Evolutionary conservation across 2,329 filamentous ascomycete species (phyloP).

Genomic region (Paecilomyces sp.): DNA sequence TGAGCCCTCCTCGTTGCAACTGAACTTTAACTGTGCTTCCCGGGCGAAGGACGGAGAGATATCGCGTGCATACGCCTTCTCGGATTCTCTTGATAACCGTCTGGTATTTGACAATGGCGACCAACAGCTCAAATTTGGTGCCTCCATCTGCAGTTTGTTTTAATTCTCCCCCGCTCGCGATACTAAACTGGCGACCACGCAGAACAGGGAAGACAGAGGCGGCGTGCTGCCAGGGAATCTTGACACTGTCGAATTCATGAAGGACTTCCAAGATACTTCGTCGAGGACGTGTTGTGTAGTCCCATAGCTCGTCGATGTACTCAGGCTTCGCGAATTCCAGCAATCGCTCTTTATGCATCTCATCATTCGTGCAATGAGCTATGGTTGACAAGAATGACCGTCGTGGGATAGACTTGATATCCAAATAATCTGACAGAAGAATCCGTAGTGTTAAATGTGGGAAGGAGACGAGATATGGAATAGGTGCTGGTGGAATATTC

Average conservation of each 20-base stretch:
- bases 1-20: slow-evolving; percentile 48
- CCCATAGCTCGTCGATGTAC: slow-evolving; percentile 84
- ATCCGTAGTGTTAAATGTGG: slow-evolving; percentile 58
- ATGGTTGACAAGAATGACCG: slow-evolving; percentile 78
- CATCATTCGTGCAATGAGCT: slow-evolving; percentile 64
- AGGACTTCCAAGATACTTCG: slow-evolving; percentile 89
- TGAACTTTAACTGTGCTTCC: slow-evolving; percentile 55
- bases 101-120: slow-evolving; percentile 85
- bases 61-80: slow-evolving; percentile 83
- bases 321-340: slow-evolving; percentile 74
- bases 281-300: slow-evolving; percentile 86
- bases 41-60: slow-evolving; percentile 59
- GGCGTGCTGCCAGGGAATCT: slow-evolving; percentile 67
- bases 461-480: slow-evolving; percentile 28
- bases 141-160: slow-evolving; percentile 28
- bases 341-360: slow-evolving; percentile 71
- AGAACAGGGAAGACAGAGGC: slow-evolving; percentile 72
- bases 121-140: slow-evolving; percentile 62
- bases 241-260: slow-evolving; percentile 79
- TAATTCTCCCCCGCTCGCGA: slow-evolving; percentile 63
- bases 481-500: slow-evolving; percentile 19
- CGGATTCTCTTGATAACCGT: slow-evolving; percentile 79
- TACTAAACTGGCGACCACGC: slow-evolving; percentile 87
- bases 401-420: slow-evolving; percentile 82
- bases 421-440: slow-evolving; percentile 74